phyloP scores from a whole-genome alignment of 2,329 filamentous ascomycete genomes.

The Cytospora schulzeri region DNA sequence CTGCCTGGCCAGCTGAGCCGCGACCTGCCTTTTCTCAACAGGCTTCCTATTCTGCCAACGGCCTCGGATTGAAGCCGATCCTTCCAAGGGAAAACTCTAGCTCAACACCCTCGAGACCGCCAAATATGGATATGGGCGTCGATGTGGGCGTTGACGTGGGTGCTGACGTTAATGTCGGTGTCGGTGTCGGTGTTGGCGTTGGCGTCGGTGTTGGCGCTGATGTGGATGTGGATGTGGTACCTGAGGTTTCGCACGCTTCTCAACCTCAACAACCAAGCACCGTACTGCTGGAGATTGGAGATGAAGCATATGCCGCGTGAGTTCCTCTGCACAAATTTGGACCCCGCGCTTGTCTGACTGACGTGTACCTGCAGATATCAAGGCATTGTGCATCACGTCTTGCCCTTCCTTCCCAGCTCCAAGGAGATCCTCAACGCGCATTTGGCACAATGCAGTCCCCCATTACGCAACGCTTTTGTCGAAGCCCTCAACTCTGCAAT shows the following conservation, averaged over 20 bases:
- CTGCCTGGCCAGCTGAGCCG: constrained; percentile 51
- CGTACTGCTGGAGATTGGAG: constrained; percentile 44
- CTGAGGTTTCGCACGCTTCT: constrained; percentile 5
- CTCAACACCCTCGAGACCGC: constrained; percentile 5
- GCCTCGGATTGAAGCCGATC: constrained; percentile 50
- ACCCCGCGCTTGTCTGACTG: neutral
- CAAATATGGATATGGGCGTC: constrained; percentile 15
- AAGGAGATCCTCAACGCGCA: constrained; percentile 58
- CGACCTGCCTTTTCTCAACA: constrained; percentile 47
- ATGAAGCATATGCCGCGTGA: constrained; percentile 50
- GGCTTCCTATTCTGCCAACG: constrained; percentile 42
- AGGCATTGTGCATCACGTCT: constrained; percentile 64
- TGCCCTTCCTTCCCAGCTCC: constrained; percentile 65
- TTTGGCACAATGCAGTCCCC: constrained; percentile 56
- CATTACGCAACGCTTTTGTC: constrained; percentile 65
- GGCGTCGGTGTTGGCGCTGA: constrained; percentile 40
- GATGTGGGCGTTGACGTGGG: neutral
- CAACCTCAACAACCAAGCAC: neutral
- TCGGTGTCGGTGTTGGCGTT: neutral
- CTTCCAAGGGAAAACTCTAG: constrained; percentile 36
- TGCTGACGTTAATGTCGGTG: constrained; percentile 7
- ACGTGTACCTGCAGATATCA: constrained; percentile 54
- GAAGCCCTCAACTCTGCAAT: constrained; percentile 64
- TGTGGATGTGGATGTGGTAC: constrained; percentile 15
- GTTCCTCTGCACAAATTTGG: constrained; percentile 28